Conservation (phyloP, 2,329 filamentous ascomycete genomes). For the Tolypocladium endophyticum region DNA sequence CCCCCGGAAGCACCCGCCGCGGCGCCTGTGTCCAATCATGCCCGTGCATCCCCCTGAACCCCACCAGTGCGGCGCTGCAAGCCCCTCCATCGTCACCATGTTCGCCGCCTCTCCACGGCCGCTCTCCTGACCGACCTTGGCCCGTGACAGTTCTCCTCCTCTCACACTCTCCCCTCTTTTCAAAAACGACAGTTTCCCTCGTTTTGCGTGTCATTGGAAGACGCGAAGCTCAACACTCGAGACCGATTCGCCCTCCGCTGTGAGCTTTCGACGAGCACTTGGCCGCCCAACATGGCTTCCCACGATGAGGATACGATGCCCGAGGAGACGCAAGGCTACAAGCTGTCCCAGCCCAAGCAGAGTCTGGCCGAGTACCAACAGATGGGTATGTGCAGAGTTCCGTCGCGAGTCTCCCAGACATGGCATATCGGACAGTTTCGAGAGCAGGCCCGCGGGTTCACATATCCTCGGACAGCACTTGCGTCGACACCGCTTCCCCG, state of each 20-base stretch:
- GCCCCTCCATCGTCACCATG: conserved; percentile 25
- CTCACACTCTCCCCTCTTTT: neutral
- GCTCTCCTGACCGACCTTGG: conserved; percentile 4
- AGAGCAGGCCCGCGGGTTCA: neutral
- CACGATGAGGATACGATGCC: conserved; percentile 73
- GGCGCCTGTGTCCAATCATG: neutral
- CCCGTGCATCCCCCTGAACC: conserved; percentile 1
- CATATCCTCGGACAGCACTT: too few species aligned
- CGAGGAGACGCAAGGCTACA: conserved; percentile 90
- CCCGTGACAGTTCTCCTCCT: neutral
- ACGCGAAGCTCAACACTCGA: neutral
- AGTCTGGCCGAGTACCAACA: conserved; percentile 88
- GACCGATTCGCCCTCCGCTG: neutral
- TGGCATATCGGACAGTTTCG: neutral
- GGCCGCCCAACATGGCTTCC: conserved; percentile 47
- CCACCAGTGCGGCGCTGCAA: conserved; percentile 1
- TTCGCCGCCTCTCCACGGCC: conserved; percentile 5
- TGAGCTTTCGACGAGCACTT: neutral
- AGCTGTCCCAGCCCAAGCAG: conserved; percentile 94
- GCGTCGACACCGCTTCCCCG: neutral
- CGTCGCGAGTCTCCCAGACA: neutral
- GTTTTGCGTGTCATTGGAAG: neutral
- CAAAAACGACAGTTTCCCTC: neutral
- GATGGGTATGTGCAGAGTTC: conserved; percentile 56
- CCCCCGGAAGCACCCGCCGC: neutral